Base-by-base conservation (phyloP, 148 eudicot species). In the Amaranthus hypochondriacus region DNA sequence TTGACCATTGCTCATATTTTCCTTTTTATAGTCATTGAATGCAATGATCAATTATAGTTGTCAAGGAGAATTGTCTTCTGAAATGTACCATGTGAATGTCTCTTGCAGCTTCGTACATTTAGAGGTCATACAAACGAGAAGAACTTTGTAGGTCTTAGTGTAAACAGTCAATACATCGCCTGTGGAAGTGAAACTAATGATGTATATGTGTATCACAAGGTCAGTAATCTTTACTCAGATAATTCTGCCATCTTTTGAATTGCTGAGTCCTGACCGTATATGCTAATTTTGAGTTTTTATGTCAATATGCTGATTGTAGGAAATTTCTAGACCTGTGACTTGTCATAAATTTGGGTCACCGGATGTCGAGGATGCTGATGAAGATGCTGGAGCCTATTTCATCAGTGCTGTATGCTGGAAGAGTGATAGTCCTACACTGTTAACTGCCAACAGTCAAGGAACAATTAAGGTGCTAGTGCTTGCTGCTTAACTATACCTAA, bases 401-500 rank as follows among this genome's bases (percentile, higher is more conserved):
- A 93, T 91, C 54, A 94, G 98, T 70, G 91, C 97, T 7, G 98
- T 91, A 42, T 91, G 98, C 78, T 94, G 97, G 98, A 91, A 87
- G 84, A 88, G 89, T 65, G 89, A 91, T 74, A 88, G 90, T 70
- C 89, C 92, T 60, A 94, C 95, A 14, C 79, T 94, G 85, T 76
- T 94, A 59, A 77, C 93, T 48, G 98, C 97, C 50, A 94, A 94
- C 74, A 91, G 98, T 75, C 95, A 86, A 84, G 98, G 98, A 78
- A 91, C 92, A 56, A 89, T 94, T 39, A 94, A 94, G 77, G 97
- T 88, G 65, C 90, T 94, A 54, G 97, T 85, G 13, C 89, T 91
- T 10, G 98, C 97, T 75, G 87, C 94, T 73, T 93, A 69, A 79
- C 64, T 61, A 47, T 21, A 8, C 13, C 6, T 28, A 21, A 43